Percentiles rank a stretch among this genome's conserved stretches.
These are phyloP conservation scores for Helichrysum umbraculigerum DNA, from an alignment of 129 eudicot species.

Conservation along the genomic window DNA sequence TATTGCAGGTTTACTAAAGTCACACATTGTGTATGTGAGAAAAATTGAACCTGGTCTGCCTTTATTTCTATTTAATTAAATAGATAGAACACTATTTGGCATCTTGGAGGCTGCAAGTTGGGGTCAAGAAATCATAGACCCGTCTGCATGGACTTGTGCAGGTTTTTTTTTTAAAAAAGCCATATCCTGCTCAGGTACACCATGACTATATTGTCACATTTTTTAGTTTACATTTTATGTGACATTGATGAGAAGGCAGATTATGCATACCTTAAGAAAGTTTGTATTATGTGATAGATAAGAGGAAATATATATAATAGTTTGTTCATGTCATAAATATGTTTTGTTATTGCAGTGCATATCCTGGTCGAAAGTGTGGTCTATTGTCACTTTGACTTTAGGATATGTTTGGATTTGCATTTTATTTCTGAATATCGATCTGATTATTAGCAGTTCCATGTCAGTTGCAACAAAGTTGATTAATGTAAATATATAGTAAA, in stretches of 20 bases:
- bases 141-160: conserved; percentile 72
- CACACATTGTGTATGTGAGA: conserved; percentile 57
- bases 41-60: conserved; percentile 84
- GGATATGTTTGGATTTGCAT: not conserved
- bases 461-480: not conserved
- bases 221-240: conserved; percentile 2
- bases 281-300: not conserved
- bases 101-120: conserved; percentile 85
- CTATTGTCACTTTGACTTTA: not conserved
- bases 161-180: conserved; percentile 70
- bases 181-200: conserved; percentile 79
- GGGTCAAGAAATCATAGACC: conserved; percentile 71
- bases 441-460: not conserved
- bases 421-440: not conserved
- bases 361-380: not conserved
- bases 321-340: not conserved
- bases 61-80: conserved; percentile 73
- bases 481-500: not conserved
- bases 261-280: not conserved
- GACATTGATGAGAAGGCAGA: not conserved
- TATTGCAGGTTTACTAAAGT: conserved; percentile 67
- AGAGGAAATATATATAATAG: not conserved
- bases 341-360: not conserved
- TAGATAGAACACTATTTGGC: conserved; percentile 62
- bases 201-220: conserved; percentile 9